phyloP scores from a whole-genome alignment of 108 stramenopile species.

The Fragilariopsis cylindrus region DNA sequence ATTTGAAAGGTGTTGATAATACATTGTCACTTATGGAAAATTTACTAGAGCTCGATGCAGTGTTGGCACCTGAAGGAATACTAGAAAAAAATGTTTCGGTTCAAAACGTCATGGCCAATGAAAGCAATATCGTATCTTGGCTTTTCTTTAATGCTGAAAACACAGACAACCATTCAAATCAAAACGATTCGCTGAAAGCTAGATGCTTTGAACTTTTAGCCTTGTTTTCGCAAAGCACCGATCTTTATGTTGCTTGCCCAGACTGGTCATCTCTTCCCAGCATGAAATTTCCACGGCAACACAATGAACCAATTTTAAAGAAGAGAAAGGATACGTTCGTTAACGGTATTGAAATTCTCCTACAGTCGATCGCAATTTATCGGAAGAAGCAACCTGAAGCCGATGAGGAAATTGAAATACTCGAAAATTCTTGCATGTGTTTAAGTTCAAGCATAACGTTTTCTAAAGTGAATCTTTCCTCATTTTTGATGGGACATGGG shows the following conservation, averaged over 20 bases:
- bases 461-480: slow-evolving; percentile 47
- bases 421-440: slow-evolving; percentile 67
- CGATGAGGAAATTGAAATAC: slow-evolving; percentile 67
- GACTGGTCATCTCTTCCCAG: slow-evolving; percentile 39
- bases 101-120: slow-evolving; percentile 47
- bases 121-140: slow-evolving; percentile 66
- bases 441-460: slow-evolving; percentile 56
- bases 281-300: slow-evolving; percentile 20
- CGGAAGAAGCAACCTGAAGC: slow-evolving; percentile 64
- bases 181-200: slow-evolving; percentile 20
- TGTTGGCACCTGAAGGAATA: slow-evolving; percentile 27
- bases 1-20: slow-evolving; percentile 63
- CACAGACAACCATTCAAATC: background rate
- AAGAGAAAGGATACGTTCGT: slow-evolving; percentile 26
- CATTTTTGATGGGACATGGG: slow-evolving; percentile 72
- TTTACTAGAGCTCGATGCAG: slow-evolving; percentile 64
- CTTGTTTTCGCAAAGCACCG: slow-evolving; percentile 63
- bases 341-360: slow-evolving; percentile 69
- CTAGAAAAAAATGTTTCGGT: slow-evolving; percentile 32
- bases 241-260: slow-evolving; percentile 33
- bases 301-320: slow-evolving; percentile 36
- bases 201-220: slow-evolving; percentile 55
- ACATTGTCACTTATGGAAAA: slow-evolving; percentile 62
- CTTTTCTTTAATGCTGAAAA: slow-evolving; percentile 51
- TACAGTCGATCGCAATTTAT: slow-evolving; percentile 57